Evolutionary conservation across 257 asterid species (phyloP).

Genomic region (Verbena officinalis): DNA sequence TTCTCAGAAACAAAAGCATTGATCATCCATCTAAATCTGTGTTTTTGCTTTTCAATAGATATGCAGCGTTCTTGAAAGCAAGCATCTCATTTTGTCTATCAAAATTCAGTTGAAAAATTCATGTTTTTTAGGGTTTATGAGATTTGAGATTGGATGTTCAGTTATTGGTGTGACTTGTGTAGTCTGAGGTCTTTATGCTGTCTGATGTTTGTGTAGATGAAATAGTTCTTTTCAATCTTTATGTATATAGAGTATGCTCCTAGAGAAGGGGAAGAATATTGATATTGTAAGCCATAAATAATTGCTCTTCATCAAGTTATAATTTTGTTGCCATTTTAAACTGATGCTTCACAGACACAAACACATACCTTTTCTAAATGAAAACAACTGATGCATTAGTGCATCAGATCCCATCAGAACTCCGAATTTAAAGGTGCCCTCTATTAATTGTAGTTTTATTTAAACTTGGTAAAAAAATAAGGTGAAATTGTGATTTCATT

Average conservation of each 20-base stretch:
- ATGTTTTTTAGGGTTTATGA: conserved; percentile 11
- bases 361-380: no score
- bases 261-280: conserved; percentile 3
- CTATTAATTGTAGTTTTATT: no score
- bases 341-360: no score
- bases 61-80: conserved; percentile 9
- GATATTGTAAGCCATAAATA: conserved; percentile 5
- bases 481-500: no score
- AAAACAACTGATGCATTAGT: no score
- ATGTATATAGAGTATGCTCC: conserved; percentile 25
- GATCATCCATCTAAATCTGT: conserved; percentile 15
- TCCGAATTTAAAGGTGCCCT: no score
- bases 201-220: conserved; percentile 29
- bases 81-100: conserved; percentile 12
- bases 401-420: no score
- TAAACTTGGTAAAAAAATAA: no score
- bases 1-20: conserved; percentile 71
- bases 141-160: conserved; percentile 6
- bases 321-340: no score
- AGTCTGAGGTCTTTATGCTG: conserved; percentile 3
- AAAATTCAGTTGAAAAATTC: conserved; percentile 18
- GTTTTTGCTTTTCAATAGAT: not conserved
- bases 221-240: not conserved
- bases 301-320: not conserved
- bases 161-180: not conserved